These are phyloP conservation scores for Amanita pseudoporphyria DNA, from an alignment of 768 basidiomycete genomes.

Conservation along the genomic window DNA sequence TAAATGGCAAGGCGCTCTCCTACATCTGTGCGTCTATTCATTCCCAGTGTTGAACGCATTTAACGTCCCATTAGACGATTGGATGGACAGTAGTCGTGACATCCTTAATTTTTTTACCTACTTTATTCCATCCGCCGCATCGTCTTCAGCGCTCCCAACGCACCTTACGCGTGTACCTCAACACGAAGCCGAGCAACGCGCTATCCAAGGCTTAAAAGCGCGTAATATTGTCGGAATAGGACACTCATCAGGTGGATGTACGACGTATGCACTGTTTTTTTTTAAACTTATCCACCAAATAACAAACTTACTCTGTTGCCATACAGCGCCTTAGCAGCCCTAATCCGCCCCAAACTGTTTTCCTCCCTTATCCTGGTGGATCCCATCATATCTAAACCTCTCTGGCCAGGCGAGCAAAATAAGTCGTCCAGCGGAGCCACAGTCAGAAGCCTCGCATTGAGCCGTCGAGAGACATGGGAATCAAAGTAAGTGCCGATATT, in stretches of 20 bases:
- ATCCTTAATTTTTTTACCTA: conserved; percentile 63
- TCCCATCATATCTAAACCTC: conserved; percentile 49
- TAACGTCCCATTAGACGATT: conserved; percentile 43
- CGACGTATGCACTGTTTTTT: too few species aligned
- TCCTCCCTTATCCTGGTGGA: conserved; percentile 67
- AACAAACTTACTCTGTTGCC: too few species aligned
- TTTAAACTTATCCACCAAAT: too few species aligned
- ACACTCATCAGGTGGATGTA: too few species aligned
- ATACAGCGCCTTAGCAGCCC: conserved; percentile 52
- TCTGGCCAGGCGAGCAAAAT: conserved; percentile 2
- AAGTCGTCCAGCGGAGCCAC: too few species aligned
- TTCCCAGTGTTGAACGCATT: too few species aligned
- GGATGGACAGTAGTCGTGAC: conserved; percentile 71
- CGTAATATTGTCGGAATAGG: too few species aligned
- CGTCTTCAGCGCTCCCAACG: conserved; percentile 32
- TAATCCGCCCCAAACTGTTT: conserved; percentile 58
- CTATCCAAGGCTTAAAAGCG: not conserved
- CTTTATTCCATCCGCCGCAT: conserved; percentile 44
- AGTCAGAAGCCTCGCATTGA: conserved; percentile 37
- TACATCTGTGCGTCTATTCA: conserved; percentile 41
- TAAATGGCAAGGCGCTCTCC: conserved; percentile 52
- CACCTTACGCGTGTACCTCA: conserved; percentile 40
- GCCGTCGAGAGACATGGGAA: conserved; percentile 53
- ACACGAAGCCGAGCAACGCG: conserved; percentile 22
- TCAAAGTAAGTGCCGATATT: conserved; percentile 32